These are phyloP conservation scores for Carex kokanica DNA, from an alignment of 176 grass and related monocot species.

Conservation along the genomic window DNA sequence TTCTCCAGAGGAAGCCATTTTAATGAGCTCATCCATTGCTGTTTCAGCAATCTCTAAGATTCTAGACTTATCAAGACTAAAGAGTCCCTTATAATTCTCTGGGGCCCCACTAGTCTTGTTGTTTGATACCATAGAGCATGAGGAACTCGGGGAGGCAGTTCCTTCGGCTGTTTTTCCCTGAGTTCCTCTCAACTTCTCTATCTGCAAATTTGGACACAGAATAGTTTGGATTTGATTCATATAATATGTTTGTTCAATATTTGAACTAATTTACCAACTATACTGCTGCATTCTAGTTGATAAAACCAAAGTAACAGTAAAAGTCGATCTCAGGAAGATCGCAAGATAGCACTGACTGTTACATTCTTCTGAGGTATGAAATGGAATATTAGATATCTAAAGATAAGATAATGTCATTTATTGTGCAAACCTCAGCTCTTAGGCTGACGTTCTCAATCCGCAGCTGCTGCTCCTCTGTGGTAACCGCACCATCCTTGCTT, in stretches of 20 bases:
- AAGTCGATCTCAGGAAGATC: background rate
- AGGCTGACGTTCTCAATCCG: slow-evolving; percentile 63
- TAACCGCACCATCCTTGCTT: slow-evolving; percentile 16
- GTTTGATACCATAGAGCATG: slow-evolving; percentile 17
- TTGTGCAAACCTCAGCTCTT: slow-evolving; percentile 51
- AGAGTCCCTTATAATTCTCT: slow-evolving; percentile 26
- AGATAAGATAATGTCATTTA: background rate
- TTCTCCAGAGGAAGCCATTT: slow-evolving; percentile 48
- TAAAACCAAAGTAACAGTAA: background rate
- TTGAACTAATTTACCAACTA: background rate
- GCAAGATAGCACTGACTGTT: background rate
- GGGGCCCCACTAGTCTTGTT: slow-evolving; percentile 24
- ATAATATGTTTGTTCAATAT: background rate
- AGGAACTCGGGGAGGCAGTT: slow-evolving; percentile 16
- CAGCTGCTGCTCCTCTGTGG: slow-evolving; percentile 45
- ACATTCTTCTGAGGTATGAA: background rate
- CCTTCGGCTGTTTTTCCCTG: slow-evolving; percentile 16
- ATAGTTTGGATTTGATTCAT: background rate
- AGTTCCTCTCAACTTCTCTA: slow-evolving; percentile 43
- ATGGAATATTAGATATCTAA: background rate
- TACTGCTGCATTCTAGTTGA: background rate
- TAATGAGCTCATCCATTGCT: slow-evolving; percentile 53
- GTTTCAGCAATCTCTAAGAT: slow-evolving; percentile 38
- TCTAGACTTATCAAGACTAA: slow-evolving; percentile 39
- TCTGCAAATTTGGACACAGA: slow-evolving; percentile 26